Evolutionary conservation across 805 yeast species (phyloP).

Genomic region (Grigorovia jiainica): DNA sequence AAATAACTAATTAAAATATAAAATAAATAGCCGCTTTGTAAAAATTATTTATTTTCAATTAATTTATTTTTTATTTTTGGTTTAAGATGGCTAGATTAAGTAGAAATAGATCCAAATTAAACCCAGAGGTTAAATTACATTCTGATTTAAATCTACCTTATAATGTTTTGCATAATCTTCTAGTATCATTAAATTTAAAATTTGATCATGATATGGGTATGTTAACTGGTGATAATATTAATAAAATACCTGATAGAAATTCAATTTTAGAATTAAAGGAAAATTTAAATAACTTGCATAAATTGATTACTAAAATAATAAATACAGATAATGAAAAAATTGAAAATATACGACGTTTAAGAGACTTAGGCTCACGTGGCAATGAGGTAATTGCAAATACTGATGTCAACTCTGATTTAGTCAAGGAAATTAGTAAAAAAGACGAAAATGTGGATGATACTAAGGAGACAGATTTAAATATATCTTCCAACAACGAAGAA

Average conservation of each 20-base stretch:
- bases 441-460: constrained; percentile 2
- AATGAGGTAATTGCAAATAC: not conserved
- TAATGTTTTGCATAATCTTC: constrained; percentile 38
- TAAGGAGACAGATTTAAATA: no score
- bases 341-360: constrained; percentile 10
- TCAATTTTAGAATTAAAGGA: constrained; percentile 36
- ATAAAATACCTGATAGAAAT: constrained; percentile 33
- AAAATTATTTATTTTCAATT: no score
- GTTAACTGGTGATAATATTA: constrained; percentile 47
- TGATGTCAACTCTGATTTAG: constrained; percentile 7
- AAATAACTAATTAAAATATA: no score
- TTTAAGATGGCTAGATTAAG: constrained; percentile 14
- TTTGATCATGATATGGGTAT: constrained; percentile 54
- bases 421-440: constrained; percentile 13
- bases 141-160: constrained; percentile 27
- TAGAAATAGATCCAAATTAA: constrained; percentile 13
- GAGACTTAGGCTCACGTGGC: constrained; percentile 6
- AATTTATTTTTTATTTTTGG: no score
- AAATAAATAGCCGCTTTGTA: no score
- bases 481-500: no score
- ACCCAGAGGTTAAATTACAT: not conserved
- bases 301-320: constrained; percentile 16
- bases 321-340: constrained; percentile 16
- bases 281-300: constrained; percentile 25
- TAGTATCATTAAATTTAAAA: constrained; percentile 41